Evolutionary conservation across 2,329 filamentous ascomycete species (phyloP), one percentile per base, ranked within the genome.

Genomic region (Purpureocillium lavendulum): DNA sequence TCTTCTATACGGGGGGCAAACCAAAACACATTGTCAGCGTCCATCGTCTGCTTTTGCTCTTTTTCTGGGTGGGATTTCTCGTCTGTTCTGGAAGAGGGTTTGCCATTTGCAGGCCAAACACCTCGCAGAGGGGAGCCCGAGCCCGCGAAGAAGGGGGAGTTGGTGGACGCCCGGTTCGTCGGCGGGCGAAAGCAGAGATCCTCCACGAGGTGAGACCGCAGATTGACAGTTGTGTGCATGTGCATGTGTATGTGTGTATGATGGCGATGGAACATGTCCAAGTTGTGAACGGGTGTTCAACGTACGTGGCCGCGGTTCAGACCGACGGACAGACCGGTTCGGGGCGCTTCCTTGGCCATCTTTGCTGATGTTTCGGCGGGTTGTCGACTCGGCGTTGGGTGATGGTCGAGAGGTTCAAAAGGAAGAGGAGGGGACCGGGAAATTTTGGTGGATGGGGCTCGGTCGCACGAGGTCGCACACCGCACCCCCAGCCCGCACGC

Each of bases 171-270:
- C 21, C 10, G 21, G 21, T 26, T 26, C 21, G 6, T 26, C 10
- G 21, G 41, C 31, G 28, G 30, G 44, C 40, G 49, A 49, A n/a
- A 53, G 74, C 75, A 78, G 77, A 75, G 75, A 82, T 82, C 76
- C 77, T 82, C 77, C 77, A 81, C 73, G 77, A 82, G 77, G 76
- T 81, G 77, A 82, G 77, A 82, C 71, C 64, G 62, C 59, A 36
- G 38, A 30, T 29, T 13, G 36, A 16, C 31, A 26, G 5, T 26
- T 26, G 21, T 26, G 21, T 26, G 21, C 10, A 10, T 26, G 21
- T 26, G 10, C 10, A 10, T 26, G 21, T 26, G 21, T 10, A 26
- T 26, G 21, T 26, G 21, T 10, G 21, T 26, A 10, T 10, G 21
- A 10, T 10, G 21, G 21, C 21, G 21, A 26, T 26, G 21, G 21